Conservation (phyloP, 1,139 yeast species). For the Debaryomyces udenii region DNA sequence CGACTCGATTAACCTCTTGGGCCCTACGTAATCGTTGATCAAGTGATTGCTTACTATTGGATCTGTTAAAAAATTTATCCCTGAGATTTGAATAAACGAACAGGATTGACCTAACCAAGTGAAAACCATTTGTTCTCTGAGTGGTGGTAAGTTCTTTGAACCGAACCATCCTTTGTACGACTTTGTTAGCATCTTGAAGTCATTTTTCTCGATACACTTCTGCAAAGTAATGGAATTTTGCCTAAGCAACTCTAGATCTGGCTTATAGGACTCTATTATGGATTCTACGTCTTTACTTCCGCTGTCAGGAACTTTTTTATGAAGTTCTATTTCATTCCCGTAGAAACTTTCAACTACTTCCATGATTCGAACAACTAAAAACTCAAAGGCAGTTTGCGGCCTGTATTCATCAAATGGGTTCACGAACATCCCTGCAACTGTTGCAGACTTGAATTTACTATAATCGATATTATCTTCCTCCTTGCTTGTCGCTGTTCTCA, state of each 20-base stretch:
- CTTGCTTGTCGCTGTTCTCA: slow-evolving; percentile 10
- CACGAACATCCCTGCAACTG: slow-evolving; percentile 77
- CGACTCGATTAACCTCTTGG: slow-evolving; percentile 72
- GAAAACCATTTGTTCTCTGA: slow-evolving; percentile 56
- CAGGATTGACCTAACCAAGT: slow-evolving; percentile 97
- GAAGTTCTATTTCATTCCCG: slow-evolving; percentile 60
- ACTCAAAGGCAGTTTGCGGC: slow-evolving; percentile 87
- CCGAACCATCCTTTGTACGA: slow-evolving; percentile 11
- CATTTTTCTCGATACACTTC: slow-evolving; percentile 26
- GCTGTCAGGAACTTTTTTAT: slow-evolving; percentile 53
- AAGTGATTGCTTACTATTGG: slow-evolving; percentile 77
- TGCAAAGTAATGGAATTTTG: slow-evolving; percentile 34
- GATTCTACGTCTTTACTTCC: slow-evolving; percentile 48
- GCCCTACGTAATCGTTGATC: slow-evolving; percentile 69
- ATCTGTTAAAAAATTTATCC: slow-evolving; percentile 78
- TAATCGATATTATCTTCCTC: slow-evolving; percentile 23
- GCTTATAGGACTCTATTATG: slow-evolving; percentile 59
- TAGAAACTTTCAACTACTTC: slow-evolving; percentile 70
- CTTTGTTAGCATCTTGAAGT: slow-evolving; percentile 19
- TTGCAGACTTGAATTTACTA: slow-evolving; percentile 49
- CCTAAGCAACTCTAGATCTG: slow-evolving; percentile 54
- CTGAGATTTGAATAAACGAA: slow-evolving; percentile 69
- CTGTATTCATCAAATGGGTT: slow-evolving; percentile 93
- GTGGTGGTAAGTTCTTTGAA: slow-evolving; percentile 23
- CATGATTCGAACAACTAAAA: slow-evolving; percentile 66